Base-by-base conservation (phyloP, 768 basidiomycete genomes). In the Cubamyces sp. region DNA sequence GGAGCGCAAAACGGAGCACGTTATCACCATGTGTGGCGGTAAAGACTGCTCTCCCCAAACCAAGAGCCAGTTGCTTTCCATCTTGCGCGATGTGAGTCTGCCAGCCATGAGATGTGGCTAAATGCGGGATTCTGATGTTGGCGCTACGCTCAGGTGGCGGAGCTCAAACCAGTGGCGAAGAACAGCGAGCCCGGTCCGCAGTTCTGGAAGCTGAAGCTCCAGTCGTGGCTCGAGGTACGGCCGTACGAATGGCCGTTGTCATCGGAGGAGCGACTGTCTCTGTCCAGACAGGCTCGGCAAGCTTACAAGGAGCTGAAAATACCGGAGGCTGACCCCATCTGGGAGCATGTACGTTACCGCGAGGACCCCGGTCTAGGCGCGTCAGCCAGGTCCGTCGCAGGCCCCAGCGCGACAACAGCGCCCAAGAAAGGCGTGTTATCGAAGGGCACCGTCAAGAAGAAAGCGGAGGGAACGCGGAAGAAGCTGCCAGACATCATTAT, bases 151-250 rank as follows among this genome's bases (percentile, higher is more conserved):
- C 60, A 88, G 87, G 71, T 88, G 18, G 87, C 81, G 4, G 86
- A 87, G 60, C 77, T 75, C 39, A 66, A 55, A 1, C 63, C 69
- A 14, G 60, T 71, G 21, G 66, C 74, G 0, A 61, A 72, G 30
- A 78, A 71, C 65, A 79, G 71, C 30, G 74, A 59, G 8, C 40
- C 74, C 59, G 76, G 76, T 21, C 74, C 78, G 8, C 76, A 77
- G 59, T 67, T 65, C 0, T 91, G 87, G 80, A 68, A 74, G 34
- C 82, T 91, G 61, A 88, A 84, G 64, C 74, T 79, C 23, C 69
- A 73, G 19, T 75, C 83, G 3, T 92, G 90, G 89, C 77, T 77
- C 37, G 86, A 91, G 68, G 86, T 91, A 25, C 84, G 87, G 6
- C 90, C 90, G 0, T 85, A 79, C 60, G 87, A 85, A 63, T 88